phyloP scores from a whole-genome alignment of 345 rosid genomes.

The Hibiscus tridactylites region DNA sequence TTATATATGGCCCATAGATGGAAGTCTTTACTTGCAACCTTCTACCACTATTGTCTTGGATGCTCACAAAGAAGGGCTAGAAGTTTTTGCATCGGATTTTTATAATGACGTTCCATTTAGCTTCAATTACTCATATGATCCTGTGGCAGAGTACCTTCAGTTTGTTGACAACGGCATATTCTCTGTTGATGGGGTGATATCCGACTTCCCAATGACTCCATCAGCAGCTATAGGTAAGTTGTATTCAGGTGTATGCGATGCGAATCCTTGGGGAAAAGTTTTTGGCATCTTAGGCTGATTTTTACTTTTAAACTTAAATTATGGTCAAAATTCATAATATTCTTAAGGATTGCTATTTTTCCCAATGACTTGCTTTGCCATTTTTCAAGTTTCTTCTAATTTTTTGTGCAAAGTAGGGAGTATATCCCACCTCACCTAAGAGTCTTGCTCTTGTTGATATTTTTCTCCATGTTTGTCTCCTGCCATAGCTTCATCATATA shows the following conservation, averaged over 20 bases:
- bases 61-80: conserved; percentile 82
- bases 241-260: neutral
- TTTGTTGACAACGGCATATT: conserved; percentile 72
- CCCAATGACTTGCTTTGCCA: neutral
- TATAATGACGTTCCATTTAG: conserved; percentile 57
- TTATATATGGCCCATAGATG: conserved; percentile 65
- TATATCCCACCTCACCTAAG: neutral
- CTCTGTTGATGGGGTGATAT: conserved; percentile 80
- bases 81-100: conserved; percentile 77
- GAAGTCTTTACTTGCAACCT: conserved; percentile 38
- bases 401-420: neutral
- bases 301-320: neutral
- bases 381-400: neutral
- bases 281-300: neutral
- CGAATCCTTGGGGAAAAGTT: neutral
- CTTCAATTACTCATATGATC: conserved; percentile 82
- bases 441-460: neutral
- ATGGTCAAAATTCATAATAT: neutral
- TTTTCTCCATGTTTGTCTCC: neutral
- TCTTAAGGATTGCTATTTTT: neutral
- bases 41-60: conserved; percentile 52
- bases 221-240: conserved; percentile 59
- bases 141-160: conserved; percentile 54
- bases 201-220: conserved; percentile 85
- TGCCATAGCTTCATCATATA: neutral